Base-by-base conservation (phyloP, 2,329 filamentous ascomycete species). In the Neofusicoccum kwambonambiense region DNA sequence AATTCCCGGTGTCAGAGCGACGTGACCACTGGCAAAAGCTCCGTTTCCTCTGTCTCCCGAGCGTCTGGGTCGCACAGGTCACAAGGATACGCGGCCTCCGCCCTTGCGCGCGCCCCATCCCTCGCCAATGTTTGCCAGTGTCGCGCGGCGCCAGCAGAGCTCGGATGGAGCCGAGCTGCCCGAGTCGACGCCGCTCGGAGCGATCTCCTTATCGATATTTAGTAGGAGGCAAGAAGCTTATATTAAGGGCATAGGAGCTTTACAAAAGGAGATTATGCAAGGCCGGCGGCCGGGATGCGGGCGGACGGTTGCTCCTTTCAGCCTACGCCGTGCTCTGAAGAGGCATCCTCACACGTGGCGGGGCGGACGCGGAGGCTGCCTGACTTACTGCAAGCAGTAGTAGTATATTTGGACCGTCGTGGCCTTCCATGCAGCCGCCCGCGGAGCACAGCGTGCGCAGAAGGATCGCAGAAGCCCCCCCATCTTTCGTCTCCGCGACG, bases 181-280 rank as follows among this genome's bases (percentile, higher is more conserved):
- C 54, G 41, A 58, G 22, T 12, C 47, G 47, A 51, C 22, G 34
- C 22, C 35, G 52, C 44, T 45, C 54, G 54, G 54, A 58, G 54
- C 54, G 39, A 58, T 58, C 54, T 58, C 54, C 54, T 58, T 58
- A 58, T 58, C 54, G 54, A 45, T 58, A 58, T 44, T 58, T 58
- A 58, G 54, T 27, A 47, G 56, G 27, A 45, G 27, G 42, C 8
- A 34, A 60, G 56, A 60, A 60, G 56, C 56, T 60, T 60, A 47
- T 60, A 60, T 60, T 45, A 45, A 60, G 56, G 56, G 42, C 42
- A 44, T 12, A 31, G 37, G 52, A 31, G 37, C 19, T 47, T 47
- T 13, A 37, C 27, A 22, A 45, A 60, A 47, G 41, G 56, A 47
- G 56, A 47, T 60, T 60, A 60, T 60, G 56, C 56, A 45, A 47